phyloP scores from a whole-genome alignment of 148 eudicot species.

The Talinum fruticosum region DNA sequence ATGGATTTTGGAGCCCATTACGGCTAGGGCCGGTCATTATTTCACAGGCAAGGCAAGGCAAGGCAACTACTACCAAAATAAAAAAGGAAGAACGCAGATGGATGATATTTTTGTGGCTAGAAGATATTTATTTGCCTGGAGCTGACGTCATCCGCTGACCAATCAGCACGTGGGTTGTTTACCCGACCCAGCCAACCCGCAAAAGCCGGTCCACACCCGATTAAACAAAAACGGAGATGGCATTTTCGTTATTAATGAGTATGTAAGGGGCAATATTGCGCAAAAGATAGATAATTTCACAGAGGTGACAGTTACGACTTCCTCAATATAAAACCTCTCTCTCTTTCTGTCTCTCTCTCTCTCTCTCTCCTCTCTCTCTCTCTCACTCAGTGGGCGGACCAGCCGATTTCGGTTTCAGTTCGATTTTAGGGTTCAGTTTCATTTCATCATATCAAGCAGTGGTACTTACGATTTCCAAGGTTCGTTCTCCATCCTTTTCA shows the following conservation, averaged over 20 bases:
- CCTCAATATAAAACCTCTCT: not conserved
- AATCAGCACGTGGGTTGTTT: constrained; percentile 3
- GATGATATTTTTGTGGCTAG: not conserved
- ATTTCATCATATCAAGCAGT: not conserved
- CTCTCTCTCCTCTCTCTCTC: not conserved
- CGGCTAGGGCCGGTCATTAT: not conserved
- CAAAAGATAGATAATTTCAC: not conserved
- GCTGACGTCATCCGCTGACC: not conserved
- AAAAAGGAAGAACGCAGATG: not conserved
- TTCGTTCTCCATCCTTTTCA: not conserved
- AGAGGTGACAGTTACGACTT: not conserved
- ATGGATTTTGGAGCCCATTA: not conserved
- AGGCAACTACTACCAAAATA: not conserved
- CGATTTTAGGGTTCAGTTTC: not conserved
- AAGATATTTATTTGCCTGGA: not conserved
- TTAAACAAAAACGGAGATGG: not conserved
- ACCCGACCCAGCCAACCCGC: not conserved
- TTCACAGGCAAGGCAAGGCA: no score
- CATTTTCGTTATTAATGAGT: not conserved
- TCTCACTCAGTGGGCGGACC: not conserved
- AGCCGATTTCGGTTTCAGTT: not conserved
- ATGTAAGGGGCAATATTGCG: not conserved
- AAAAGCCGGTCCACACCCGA: not conserved
- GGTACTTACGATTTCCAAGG: not conserved
- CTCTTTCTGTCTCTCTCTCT: not conserved